Evolutionary conservation across 2,329 filamentous ascomycete species (phyloP).

Genomic region (Diaporthe sp.): DNA sequence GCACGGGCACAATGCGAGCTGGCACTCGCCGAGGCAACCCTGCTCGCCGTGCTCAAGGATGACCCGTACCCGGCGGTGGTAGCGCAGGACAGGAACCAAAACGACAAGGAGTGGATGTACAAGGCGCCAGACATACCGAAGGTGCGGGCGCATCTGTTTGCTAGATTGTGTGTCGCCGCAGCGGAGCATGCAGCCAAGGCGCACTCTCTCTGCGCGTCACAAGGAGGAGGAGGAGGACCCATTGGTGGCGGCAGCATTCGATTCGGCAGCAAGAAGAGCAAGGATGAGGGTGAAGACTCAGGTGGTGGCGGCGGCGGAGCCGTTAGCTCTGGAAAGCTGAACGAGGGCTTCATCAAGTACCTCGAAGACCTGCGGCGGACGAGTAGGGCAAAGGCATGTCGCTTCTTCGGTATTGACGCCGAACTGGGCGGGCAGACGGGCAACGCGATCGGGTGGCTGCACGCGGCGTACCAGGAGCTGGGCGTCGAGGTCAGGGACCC

Average conservation of each 20-base stretch:
- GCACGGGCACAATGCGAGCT: conserved; percentile 73
- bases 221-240: conserved; percentile 12
- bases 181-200: conserved; percentile 89
- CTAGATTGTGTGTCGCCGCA: conserved; percentile 87
- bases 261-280: conserved; percentile 25
- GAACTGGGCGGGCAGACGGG: conserved; percentile 87
- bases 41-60: conserved; percentile 92
- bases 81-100: conserved; percentile 83
- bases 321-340: conserved; percentile 65
- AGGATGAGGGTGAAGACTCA: conserved; percentile 42
- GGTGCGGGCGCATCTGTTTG: conserved; percentile 89
- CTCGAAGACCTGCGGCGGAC: conserved; percentile 81
- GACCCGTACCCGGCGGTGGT: conserved; percentile 91
- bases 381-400: conserved; percentile 85
- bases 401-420: conserved; percentile 92
- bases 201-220: conserved; percentile 58
- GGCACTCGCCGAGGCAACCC: conserved; percentile 87
- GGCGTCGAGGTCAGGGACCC: conserved; percentile 70
- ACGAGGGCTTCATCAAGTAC: conserved; percentile 79
- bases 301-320: conserved; percentile 39
- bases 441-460: conserved; percentile 88
- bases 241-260: conserved; percentile 2
- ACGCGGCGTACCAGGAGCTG: conserved; percentile 81
- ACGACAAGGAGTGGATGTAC: conserved; percentile 97
- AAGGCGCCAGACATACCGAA: conserved; percentile 89